phyloP scores from a whole-genome alignment of 75 land plant species.

The Cryptomeria japonica region DNA sequence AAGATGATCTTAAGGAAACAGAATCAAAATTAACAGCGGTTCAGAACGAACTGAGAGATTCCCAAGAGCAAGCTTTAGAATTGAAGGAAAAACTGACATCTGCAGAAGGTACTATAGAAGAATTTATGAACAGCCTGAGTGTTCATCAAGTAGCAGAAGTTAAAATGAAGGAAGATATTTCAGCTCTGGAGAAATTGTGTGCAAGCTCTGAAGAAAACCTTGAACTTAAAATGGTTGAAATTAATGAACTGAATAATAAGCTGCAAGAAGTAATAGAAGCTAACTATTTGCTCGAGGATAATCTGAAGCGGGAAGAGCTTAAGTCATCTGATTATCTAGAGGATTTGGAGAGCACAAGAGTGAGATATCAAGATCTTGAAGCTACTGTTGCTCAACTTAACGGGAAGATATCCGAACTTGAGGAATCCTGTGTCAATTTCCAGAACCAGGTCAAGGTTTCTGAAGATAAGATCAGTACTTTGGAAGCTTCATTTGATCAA shows the following conservation, averaged over 20 bases:
- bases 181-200: slow-evolving; percentile 28
- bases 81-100: slow-evolving; percentile 29
- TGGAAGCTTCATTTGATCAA: slow-evolving; percentile 29
- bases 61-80: slow-evolving; percentile 34
- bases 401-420: slow-evolving; percentile 33
- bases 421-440: slow-evolving; percentile 30
- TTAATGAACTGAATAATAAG: slow-evolving; percentile 45
- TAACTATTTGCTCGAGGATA: slow-evolving; percentile 14
- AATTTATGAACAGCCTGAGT: slow-evolving; percentile 41
- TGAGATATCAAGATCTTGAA: slow-evolving; percentile 43
- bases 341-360: slow-evolving; percentile 22
- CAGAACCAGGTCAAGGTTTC: slow-evolving; percentile 25
- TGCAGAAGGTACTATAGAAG: slow-evolving; percentile 26
- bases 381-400: slow-evolving; percentile 27
- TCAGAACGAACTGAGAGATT: slow-evolving; percentile 31
- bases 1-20: slow-evolving; percentile 28
- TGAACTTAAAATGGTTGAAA: slow-evolving; percentile 24
- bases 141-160: slow-evolving; percentile 29
- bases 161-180: slow-evolving; percentile 38
- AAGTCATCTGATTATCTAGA: slow-evolving; percentile 16
- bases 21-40: slow-evolving; percentile 19
- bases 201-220: slow-evolving; percentile 33
- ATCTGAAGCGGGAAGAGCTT: slow-evolving; percentile 25
- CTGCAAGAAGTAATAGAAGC: slow-evolving; percentile 29
- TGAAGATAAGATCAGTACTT: slow-evolving; percentile 28